Percentiles rank a stretch among this genome's conserved stretches.
phyloP scores from a whole-genome alignment of 1,284 basidiomycete genomes.

The Rhodofomes roseus region DNA sequence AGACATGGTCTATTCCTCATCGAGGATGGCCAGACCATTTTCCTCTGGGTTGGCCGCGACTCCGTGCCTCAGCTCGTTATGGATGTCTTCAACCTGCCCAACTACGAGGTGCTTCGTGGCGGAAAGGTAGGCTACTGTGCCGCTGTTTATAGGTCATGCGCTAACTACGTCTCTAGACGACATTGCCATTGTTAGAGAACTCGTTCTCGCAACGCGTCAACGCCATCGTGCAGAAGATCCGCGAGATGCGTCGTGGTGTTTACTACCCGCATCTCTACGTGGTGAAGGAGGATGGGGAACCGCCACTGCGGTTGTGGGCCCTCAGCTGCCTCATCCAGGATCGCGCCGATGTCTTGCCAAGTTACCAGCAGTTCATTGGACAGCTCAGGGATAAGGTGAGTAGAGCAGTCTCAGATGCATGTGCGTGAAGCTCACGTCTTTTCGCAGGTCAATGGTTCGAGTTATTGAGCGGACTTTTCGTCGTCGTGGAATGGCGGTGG shows the following conservation, averaged over 20 bases:
- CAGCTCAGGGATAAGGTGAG: slow-evolving; percentile 74
- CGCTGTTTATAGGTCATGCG: not conserved
- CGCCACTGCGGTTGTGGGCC: slow-evolving; percentile 91
- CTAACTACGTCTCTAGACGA: slow-evolving; percentile 51
- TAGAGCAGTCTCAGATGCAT: not conserved
- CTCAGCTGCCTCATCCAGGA: slow-evolving; percentile 94
- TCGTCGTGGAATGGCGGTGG: not conserved
- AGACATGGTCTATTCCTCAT: slow-evolving; percentile 96
- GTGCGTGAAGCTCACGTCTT: not conserved
- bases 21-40: slow-evolving; percentile 97
- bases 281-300: slow-evolving; percentile 98
- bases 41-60: slow-evolving; percentile 96
- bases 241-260: slow-evolving; percentile 85
- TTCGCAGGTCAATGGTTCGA: slow-evolving; percentile 22
- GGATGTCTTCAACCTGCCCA: slow-evolving; percentile 93
- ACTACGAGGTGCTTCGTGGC: slow-evolving; percentile 84
- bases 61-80: slow-evolving; percentile 91
- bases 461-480: slow-evolving; percentile 13
- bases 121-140: slow-evolving; percentile 69
- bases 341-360: slow-evolving; percentile 90
- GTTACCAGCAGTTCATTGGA: slow-evolving; percentile 91
- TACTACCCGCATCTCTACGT: slow-evolving; percentile 96
- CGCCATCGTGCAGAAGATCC: slow-evolving; percentile 88
- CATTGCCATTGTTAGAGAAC: slow-evolving; percentile 87
- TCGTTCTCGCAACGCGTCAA: slow-evolving; percentile 92